A percentile compares a stretch with the other conserved stretches of the same genome.
phyloP scores from a whole-genome alignment of 805 yeast genomes.

The Kodamaea restingae region DNA sequence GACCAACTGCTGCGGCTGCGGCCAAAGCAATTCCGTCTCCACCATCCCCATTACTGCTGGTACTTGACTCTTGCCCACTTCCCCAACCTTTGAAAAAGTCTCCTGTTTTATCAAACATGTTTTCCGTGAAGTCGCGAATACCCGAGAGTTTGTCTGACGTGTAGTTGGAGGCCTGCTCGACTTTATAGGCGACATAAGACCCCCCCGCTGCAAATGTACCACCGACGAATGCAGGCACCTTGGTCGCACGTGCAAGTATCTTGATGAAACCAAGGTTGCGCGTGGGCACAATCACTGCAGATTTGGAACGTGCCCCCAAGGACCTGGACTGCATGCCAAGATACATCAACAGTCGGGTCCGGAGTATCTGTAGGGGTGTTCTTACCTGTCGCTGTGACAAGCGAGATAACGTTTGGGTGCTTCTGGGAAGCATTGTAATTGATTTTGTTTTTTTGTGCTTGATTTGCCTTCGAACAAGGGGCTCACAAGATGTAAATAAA shows the following conservation, averaged over 20 bases:
- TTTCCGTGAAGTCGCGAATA: conserved; percentile 59
- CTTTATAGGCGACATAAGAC: conserved; percentile 85
- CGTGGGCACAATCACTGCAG: conserved; percentile 4
- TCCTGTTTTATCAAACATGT: conserved; percentile 45
- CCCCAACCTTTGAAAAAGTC: conserved; percentile 38
- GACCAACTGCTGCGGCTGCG: conserved; percentile 54
- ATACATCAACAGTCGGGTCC: not conserved
- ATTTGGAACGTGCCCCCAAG: not conserved
- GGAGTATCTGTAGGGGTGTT: not conserved
- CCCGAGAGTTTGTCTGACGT: conserved; percentile 63
- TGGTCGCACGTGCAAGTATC: conserved; percentile 50
- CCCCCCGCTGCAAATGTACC: conserved; percentile 94
- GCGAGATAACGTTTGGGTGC: not conserved
- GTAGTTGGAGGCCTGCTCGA: conserved; percentile 76
- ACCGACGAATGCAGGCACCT: conserved; percentile 78
- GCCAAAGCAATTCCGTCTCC: conserved; percentile 39
- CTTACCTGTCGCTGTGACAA: not conserved
- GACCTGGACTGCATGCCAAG: not conserved
- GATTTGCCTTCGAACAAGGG: conserved; percentile 1
- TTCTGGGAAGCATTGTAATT: not conserved
- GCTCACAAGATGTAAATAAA: not conserved
- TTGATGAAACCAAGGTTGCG: conserved; percentile 40
- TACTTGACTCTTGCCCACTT: conserved; percentile 12
- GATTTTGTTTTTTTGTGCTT: not conserved
- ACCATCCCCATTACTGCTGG: conserved; percentile 22